Percentiles rank a stretch among this genome's conserved stretches.
phyloP scores from a whole-genome alignment of 169 alveolate genomes.

The Cyclospora cayetanensis region DNA sequence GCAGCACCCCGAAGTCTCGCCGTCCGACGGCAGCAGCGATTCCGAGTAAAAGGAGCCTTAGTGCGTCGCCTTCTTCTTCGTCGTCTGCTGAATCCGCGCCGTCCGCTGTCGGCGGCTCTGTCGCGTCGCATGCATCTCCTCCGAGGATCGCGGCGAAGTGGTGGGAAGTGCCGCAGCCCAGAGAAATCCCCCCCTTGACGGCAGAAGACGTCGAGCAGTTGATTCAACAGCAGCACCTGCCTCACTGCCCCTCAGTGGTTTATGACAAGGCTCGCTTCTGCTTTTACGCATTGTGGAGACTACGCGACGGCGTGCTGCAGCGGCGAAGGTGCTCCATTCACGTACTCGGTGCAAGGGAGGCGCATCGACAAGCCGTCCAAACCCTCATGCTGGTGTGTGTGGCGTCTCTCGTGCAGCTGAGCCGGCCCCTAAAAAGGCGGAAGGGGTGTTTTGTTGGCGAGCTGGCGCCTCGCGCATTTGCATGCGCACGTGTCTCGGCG shows the following conservation, averaged over 20 bases:
- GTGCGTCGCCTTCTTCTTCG: no score
- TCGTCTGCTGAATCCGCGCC: no score
- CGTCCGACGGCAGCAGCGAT: slow-evolving; percentile 7
- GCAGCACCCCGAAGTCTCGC: slow-evolving; percentile 23
- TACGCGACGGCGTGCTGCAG: slow-evolving; percentile 62
- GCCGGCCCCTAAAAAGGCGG: not conserved
- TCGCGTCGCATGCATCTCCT: no score
- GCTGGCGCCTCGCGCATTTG: not conserved
- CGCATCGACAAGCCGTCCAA: slow-evolving; percentile 72
- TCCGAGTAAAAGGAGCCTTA: no score
- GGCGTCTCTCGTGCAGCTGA: no score
- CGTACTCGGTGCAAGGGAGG: slow-evolving; percentile 57
- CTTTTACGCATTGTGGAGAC: slow-evolving; percentile 67
- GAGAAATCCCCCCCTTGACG: slow-evolving; percentile 13
- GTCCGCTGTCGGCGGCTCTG: no score
- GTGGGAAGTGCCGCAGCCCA: slow-evolving; percentile 37
- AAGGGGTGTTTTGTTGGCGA: not conserved
- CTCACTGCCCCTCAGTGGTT: slow-evolving; percentile 50
- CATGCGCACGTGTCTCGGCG: not conserved
- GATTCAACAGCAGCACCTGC: slow-evolving; percentile 62
- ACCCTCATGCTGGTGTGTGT: slow-evolving; percentile 45
- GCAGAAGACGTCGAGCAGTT: slow-evolving; percentile 33
- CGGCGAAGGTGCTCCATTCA: slow-evolving; percentile 29
- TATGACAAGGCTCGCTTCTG: not conserved
- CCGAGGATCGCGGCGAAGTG: no score